Percentiles rank a stretch among this genome's conserved stretches.
Conservation (phyloP, 1,139 yeast species). For the Geotrichum phurueaensis region DNA sequence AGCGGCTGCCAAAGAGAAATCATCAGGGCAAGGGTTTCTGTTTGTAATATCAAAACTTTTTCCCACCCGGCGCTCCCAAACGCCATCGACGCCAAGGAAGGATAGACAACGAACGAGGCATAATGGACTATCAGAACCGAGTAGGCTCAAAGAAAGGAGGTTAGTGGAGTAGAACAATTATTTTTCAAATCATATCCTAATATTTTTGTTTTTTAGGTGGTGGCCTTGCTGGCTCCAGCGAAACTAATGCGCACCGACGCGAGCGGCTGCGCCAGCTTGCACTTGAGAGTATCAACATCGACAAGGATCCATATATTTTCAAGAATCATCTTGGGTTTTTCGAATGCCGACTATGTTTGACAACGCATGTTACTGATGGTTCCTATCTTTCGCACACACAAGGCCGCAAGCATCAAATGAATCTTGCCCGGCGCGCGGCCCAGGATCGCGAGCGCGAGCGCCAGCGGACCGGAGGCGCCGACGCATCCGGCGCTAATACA, state of each 20-base stretch:
- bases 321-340: constrained; percentile 66
- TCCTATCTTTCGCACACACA: constrained; percentile 75
- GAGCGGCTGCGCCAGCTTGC: constrained; percentile 61
- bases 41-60: background rate
- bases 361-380: constrained; percentile 69
- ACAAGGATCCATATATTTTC: constrained; percentile 68
- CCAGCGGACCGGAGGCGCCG: constrained; percentile 7
- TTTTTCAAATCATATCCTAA: constrained; percentile 1
- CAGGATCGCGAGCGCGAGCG: constrained; percentile 24
- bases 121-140: constrained; percentile 53
- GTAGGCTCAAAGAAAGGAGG: constrained; percentile 54
- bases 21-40: background rate
- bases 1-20: background rate
- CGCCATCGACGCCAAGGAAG: background rate
- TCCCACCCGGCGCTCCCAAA: background rate
- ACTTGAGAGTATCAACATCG: constrained; percentile 57
- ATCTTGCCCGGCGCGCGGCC: constrained; percentile 52
- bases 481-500: constrained; percentile 17
- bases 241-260: constrained; percentile 59
- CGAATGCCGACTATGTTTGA: constrained; percentile 71
- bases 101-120: background rate
- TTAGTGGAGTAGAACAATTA: constrained; percentile 23
- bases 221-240: constrained; percentile 67
- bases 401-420: constrained; percentile 69
- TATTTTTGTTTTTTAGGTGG: constrained; percentile 39